Percentiles rank a stretch among this genome's conserved stretches.
These are phyloP conservation scores for Boletus vermiculosoides DNA, from an alignment of 768 basidiomycete species.

Conservation along the genomic window DNA sequence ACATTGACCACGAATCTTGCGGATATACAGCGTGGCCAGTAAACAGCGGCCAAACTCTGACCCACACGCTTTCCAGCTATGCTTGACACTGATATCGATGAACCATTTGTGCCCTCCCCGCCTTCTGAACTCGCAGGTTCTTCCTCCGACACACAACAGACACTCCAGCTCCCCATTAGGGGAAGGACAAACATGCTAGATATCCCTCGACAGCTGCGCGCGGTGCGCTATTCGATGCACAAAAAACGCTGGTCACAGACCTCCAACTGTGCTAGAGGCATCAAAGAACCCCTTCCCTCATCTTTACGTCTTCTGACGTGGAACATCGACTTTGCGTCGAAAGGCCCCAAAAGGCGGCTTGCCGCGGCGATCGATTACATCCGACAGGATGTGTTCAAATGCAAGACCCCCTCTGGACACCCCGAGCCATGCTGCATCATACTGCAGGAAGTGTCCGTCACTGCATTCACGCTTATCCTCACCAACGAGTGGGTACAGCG, in stretches of 20 bases:
- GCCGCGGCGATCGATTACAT: slow-evolving; percentile 51
- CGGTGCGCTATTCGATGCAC: slow-evolving; percentile 34
- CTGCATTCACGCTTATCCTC: slow-evolving; percentile 48
- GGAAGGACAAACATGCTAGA: slow-evolving; percentile 23
- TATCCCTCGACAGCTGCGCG: slow-evolving; percentile 29
- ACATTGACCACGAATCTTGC: slow-evolving; percentile 10
- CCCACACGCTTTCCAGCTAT: slow-evolving; percentile 17
- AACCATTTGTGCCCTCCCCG: slow-evolving; percentile 30
- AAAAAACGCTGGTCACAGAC: slow-evolving; percentile 34
- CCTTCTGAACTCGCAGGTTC: slow-evolving; percentile 27
- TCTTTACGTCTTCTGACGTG: slow-evolving; percentile 62
- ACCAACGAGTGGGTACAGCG: slow-evolving; percentile 60
- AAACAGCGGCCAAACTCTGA: slow-evolving; percentile 5
- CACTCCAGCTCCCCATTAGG: slow-evolving; percentile 16
- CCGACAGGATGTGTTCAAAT: slow-evolving; percentile 49
- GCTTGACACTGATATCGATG: slow-evolving; percentile 30
- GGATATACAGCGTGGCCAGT: slow-evolving; percentile 10
- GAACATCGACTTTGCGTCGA: slow-evolving; percentile 60
- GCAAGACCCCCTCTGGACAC: slow-evolving; percentile 39
- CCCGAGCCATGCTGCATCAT: slow-evolving; percentile 63
- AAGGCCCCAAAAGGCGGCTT: slow-evolving; percentile 44
- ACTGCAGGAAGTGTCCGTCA: slow-evolving; percentile 61
- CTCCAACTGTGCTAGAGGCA: slow-evolving; percentile 35
- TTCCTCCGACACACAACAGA: slow-evolving; percentile 29
- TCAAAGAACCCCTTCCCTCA: slow-evolving; percentile 39